Evolutionary conservation across 202 grass and related monocot species (phyloP).

Genomic region (Carex arenaria): DNA sequence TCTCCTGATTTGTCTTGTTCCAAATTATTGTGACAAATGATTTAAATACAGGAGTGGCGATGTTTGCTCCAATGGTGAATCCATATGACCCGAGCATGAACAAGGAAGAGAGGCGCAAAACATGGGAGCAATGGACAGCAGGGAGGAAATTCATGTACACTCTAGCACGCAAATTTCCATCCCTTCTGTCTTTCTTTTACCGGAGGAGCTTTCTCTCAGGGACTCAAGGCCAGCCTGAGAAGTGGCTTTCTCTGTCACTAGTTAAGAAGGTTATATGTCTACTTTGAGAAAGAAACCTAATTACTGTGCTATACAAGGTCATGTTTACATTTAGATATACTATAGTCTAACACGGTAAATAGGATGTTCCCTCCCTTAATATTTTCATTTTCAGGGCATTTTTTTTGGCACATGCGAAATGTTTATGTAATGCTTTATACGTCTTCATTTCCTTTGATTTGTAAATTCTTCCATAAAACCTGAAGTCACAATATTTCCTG

Average conservation of each 20-base stretch:
- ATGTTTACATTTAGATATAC: not conserved
- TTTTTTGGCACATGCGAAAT: not conserved
- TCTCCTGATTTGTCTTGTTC: not conserved
- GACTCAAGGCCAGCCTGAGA: conserved; percentile 58
- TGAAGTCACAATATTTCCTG: conserved; percentile 1
- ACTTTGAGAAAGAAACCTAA: not conserved
- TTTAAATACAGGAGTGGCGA: conserved; percentile 61
- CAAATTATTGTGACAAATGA: not conserved
- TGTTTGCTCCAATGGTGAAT: conserved; percentile 92
- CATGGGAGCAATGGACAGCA: conserved; percentile 72
- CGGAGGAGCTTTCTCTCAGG: conserved; percentile 77
- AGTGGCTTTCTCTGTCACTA: conserved; percentile 74
- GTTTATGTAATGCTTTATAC: conserved; percentile 19
- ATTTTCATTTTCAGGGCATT: not conserved
- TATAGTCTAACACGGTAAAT: not conserved
- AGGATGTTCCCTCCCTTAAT: not conserved
- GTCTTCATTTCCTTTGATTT: not conserved
- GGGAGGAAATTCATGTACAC: conserved; percentile 85
- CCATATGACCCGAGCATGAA: conserved; percentile 83
- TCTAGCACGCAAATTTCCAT: conserved; percentile 87
- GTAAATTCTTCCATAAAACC: conserved; percentile 1
- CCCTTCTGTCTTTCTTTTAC: conserved; percentile 69
- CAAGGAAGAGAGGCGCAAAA: conserved; percentile 82
- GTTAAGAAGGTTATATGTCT: conserved; percentile 62
- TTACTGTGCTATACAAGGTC: not conserved